A percentile compares a stretch with the other conserved stretches of the same genome.
phyloP scores from a whole-genome alignment of 495 filamentous ascomycete genomes.

The Penicillium verhagenii region DNA sequence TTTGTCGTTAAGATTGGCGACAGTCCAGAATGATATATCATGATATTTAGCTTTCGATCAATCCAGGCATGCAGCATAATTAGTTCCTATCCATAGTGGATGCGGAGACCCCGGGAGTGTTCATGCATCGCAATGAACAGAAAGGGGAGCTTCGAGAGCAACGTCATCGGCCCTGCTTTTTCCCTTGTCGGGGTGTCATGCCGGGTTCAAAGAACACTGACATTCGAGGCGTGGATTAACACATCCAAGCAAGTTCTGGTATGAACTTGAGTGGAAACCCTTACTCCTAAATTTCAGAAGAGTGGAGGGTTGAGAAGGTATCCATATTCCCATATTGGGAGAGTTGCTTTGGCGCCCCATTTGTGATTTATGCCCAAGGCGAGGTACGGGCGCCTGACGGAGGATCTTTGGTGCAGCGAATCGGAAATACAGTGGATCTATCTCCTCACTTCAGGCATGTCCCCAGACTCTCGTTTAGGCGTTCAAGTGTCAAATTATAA shows the following conservation, averaged over 20 bases:
- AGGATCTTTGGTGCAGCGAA: constrained; percentile 18
- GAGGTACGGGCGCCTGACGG: constrained; percentile 24
- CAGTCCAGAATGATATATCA: background rate
- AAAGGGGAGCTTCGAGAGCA: background rate
- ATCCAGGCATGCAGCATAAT: background rate
- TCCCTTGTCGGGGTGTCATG: background rate
- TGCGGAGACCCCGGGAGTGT: background rate
- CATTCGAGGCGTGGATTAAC: background rate
- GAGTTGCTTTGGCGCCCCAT: constrained; percentile 13
- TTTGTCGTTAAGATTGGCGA: background rate
- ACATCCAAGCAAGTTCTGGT: background rate
- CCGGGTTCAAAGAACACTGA: background rate
- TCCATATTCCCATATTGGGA: constrained; percentile 14
- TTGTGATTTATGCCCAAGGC: constrained; percentile 24
- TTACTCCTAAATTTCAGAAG: background rate
- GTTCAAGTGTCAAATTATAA: constrained; percentile 64
- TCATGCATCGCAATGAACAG: background rate
- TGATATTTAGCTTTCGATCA: no score
- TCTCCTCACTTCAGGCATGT: constrained; percentile 60
- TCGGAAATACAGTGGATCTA: constrained; percentile 15
- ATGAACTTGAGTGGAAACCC: background rate
- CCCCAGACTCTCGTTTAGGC: constrained; percentile 70
- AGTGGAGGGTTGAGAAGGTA: background rate
- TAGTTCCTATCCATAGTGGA: background rate
- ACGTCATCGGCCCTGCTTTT: background rate